These are phyloP conservation scores for Poteriospumella lacustris DNA, from an alignment of 108 stramenopile genomes.

Conservation along the genomic window DNA sequence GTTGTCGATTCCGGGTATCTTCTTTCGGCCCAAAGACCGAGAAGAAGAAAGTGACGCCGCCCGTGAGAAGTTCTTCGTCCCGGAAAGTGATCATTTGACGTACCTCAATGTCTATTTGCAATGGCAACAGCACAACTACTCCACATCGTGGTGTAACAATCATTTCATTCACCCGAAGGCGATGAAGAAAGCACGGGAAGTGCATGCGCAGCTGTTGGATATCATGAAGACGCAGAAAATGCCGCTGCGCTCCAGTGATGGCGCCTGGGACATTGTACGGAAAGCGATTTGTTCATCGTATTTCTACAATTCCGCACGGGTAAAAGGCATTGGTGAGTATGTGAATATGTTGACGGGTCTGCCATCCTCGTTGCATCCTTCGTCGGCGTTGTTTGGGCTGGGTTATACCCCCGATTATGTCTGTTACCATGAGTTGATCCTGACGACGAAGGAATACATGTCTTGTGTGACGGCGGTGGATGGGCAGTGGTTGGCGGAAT, in stretches of 20 bases:
- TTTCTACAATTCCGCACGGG: conserved; percentile 91
- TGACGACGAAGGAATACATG: conserved; percentile 79
- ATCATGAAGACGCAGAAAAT: conserved; percentile 91
- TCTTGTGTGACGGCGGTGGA: conserved; percentile 86
- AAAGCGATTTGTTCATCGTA: conserved; percentile 98
- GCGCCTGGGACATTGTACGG: conserved; percentile 89
- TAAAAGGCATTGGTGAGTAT: conserved; percentile 97
- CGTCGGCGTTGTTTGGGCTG: conserved; percentile 81
- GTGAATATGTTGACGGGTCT: conserved; percentile 91
- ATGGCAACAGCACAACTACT: conserved; percentile 85
- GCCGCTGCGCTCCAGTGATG: conserved; percentile 67
- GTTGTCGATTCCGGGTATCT: conserved; percentile 68
- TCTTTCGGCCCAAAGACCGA: conserved; percentile 67
- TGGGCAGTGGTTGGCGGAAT: conserved; percentile 95
- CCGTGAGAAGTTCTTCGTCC: conserved; percentile 98
- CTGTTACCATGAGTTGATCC: conserved; percentile 94
- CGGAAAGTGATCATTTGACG: conserved; percentile 94
- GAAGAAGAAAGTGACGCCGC: conserved; percentile 97
- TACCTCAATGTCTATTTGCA: conserved; percentile 88
- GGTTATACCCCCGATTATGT: conserved; percentile 98
- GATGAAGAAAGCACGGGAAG: conserved; percentile 89
- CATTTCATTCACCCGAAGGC: conserved; percentile 96
- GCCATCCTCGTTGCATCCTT: conserved; percentile 30
- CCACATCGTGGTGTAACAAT: conserved; percentile 83
- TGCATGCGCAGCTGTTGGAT: conserved; percentile 88